Percentiles rank a stretch among this genome's conserved stretches.
phyloP scores from a whole-genome alignment of 306 rosid species.

The Vigna trinervia region DNA sequence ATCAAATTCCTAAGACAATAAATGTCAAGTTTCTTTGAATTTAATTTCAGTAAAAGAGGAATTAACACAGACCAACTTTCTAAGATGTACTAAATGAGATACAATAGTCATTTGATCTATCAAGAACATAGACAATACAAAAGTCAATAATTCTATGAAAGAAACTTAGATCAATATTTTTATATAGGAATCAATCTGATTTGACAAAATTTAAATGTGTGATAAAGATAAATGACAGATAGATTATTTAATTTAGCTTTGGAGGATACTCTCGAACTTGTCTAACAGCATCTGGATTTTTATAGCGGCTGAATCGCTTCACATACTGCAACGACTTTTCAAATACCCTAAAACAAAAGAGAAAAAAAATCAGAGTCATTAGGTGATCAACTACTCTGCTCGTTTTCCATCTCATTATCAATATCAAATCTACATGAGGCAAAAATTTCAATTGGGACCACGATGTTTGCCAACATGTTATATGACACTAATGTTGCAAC shows the following conservation, averaged over 20 bases:
- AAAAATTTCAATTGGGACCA: not conserved
- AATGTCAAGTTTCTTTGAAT: slow-evolving; percentile 31
- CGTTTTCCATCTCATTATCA: slow-evolving; percentile 33
- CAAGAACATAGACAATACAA: not conserved
- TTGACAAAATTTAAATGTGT: not conserved
- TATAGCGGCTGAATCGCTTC: slow-evolving; percentile 96
- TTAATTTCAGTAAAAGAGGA: slow-evolving; percentile 6
- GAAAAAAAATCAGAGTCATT: not conserved
- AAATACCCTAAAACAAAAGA: slow-evolving; percentile 66
- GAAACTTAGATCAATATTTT: slow-evolving; percentile 29
- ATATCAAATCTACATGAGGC: slow-evolving; percentile 28
- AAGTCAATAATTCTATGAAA: slow-evolving; percentile 1
- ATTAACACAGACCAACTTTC: slow-evolving; percentile 21
- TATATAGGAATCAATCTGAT: slow-evolving; percentile 19
- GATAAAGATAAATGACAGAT: slow-evolving; percentile 11
- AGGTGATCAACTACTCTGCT: slow-evolving; percentile 9
- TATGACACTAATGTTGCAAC: not conserved
- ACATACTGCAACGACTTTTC: slow-evolving; percentile 97
- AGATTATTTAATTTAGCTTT: slow-evolving; percentile 24
- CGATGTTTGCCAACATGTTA: slow-evolving; percentile 7
- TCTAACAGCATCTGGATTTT: slow-evolving; percentile 96
- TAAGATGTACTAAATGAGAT: slow-evolving; percentile 10
- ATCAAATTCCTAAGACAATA: slow-evolving; percentile 32
- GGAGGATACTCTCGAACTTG: slow-evolving; percentile 99
- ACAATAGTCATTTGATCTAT: slow-evolving; percentile 15